Evolutionary conservation across 139 green algal species (phyloP), one percentile per base, ranked within the genome.

Genomic region (Volvox africanus): DNA sequence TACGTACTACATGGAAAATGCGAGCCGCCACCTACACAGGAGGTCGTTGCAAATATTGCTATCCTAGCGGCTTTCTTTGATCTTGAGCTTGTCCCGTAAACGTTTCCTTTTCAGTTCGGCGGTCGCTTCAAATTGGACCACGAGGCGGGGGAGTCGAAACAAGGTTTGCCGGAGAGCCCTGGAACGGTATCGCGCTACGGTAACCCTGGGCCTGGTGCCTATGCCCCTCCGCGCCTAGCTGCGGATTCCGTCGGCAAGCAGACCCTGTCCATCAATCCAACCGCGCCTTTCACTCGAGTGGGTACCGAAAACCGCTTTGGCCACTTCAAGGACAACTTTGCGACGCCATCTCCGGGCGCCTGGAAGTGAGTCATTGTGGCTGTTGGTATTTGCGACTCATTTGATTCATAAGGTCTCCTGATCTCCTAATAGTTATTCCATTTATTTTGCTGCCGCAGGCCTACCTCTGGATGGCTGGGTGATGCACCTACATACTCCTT

Each of bases 401-500:
- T 55, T 55, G 9, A 55, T 55, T 55, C 9, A 9, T 9, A 9
- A 55, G 9, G 44, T 55, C 44, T 55, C 5, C 44, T 55, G 44
- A 55, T 55, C 9, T 55, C 5, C 9, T 55, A 55, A 55, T 9
- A 55, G 44, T 55, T 14, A n/a, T n/a, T n/a, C n/a, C n/a, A n/a
- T n/a, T n/a, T n/a, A 55, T 9, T 28, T 32, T 30, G 83, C 33
- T 0, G 14, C 24, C 26, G 30, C 50, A 89, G 81, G 81, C 89
- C 69, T 1, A 61, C 89, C 11, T 61, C 69, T 5, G 93, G 93
- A 1, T 95, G 93, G 93, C 24, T 95, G 22, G 93, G 93, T 2
- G 93, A 95, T 55, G 88, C 88, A 0, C 91, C 93, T 21, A 89
- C 87, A 28, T 92, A 90, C 79, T 89, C 83, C 3, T 93, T 95